Evolutionary conservation across 2,329 filamentous ascomycete species (phyloP).

Genomic region (Trichoderma afroharzianum): DNA sequence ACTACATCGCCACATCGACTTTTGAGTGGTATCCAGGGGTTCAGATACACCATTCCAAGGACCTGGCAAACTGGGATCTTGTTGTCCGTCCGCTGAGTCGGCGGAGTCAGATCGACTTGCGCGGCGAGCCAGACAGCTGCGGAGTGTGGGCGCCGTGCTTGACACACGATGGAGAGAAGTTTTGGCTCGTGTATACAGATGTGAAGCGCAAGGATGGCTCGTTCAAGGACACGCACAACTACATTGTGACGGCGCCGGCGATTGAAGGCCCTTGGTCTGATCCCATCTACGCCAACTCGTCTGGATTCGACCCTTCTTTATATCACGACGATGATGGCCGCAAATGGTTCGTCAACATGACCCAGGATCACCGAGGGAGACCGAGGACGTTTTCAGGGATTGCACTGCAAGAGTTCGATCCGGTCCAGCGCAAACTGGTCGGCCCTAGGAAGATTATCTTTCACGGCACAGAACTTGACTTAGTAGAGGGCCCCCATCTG

Average conservation of each 20-base stretch:
- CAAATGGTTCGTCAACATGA: slow-evolving; percentile 57
- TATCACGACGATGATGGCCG: slow-evolving; percentile 55
- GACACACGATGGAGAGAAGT: slow-evolving; percentile 56
- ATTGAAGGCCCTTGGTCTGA: slow-evolving; percentile 62
- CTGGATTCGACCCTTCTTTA: slow-evolving; percentile 59
- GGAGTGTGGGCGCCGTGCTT: slow-evolving; percentile 64
- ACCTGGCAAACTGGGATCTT: slow-evolving; percentile 52
- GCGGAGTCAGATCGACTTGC: slow-evolving; percentile 52
- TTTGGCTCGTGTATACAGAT: slow-evolving; percentile 63
- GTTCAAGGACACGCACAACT: slow-evolving; percentile 63
- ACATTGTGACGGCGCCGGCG: slow-evolving; percentile 52
- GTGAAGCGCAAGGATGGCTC: slow-evolving; percentile 65
- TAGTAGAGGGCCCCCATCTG: slow-evolving; percentile 56
- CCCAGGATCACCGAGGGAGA: slow-evolving; percentile 51
- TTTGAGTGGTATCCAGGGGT: slow-evolving; percentile 56
- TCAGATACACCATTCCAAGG: slow-evolving; percentile 52
- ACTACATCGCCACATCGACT: slow-evolving; percentile 54
- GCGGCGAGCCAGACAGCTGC: slow-evolving; percentile 57
- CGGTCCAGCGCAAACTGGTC: slow-evolving; percentile 45
- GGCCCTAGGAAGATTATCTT: slow-evolving; percentile 55
- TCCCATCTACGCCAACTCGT: slow-evolving; percentile 56
- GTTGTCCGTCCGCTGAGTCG: slow-evolving; percentile 45
- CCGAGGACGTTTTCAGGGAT: slow-evolving; percentile 54
- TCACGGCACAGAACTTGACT: slow-evolving; percentile 50
- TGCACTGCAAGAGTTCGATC: slow-evolving; percentile 55